A percentile compares a stretch with the other conserved stretches of the same genome.
These are phyloP conservation scores for Fusarium domesticum DNA, from an alignment of 2,329 filamentous ascomycete genomes.

Conservation along the genomic window DNA sequence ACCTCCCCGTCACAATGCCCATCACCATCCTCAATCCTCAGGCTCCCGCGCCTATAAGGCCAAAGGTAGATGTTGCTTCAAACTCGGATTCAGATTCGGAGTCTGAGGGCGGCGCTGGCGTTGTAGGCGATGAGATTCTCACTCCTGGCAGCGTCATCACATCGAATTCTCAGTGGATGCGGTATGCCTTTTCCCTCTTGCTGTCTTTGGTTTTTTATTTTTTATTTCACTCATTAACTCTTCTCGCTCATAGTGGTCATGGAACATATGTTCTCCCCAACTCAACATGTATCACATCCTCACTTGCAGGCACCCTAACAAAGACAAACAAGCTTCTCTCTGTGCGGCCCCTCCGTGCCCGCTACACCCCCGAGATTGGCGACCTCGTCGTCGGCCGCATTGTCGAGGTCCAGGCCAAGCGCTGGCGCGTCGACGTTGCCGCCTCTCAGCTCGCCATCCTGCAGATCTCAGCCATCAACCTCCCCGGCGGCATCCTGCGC, in stretches of 20 bases:
- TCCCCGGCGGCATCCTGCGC: slow-evolving; percentile 88
- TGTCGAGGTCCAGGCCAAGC: slow-evolving; percentile 85
- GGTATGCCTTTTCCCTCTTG: slow-evolving; percentile 41
- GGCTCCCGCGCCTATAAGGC: slow-evolving; percentile 29
- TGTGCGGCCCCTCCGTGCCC: slow-evolving; percentile 82
- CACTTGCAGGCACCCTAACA: slow-evolving; percentile 83
- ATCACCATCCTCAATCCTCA: slow-evolving; percentile 48
- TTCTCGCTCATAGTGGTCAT: slow-evolving; percentile 63
- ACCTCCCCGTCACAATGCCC: slow-evolving; percentile 38
- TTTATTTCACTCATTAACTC: neutral
- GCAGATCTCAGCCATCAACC: slow-evolving; percentile 85
- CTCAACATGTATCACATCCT: slow-evolving; percentile 73
- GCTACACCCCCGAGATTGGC: slow-evolving; percentile 94
- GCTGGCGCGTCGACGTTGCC: slow-evolving; percentile 94
- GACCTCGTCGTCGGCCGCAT: slow-evolving; percentile 94
- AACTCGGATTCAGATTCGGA: slow-evolving; percentile 43
- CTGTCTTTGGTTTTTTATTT: slow-evolving; percentile 10
- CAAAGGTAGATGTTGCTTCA: slow-evolving; percentile 14
- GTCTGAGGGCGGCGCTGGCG: slow-evolving; percentile 45
- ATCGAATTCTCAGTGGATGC: slow-evolving; percentile 95
- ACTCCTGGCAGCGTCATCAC: slow-evolving; percentile 89
- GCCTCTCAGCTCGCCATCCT: slow-evolving; percentile 81
- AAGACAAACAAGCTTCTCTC: slow-evolving; percentile 97
- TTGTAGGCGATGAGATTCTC: slow-evolving; percentile 59
- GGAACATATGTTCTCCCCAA: slow-evolving; percentile 73